Base-by-base conservation (phyloP, 495 filamentous ascomycete genomes). In the Penicillium herquei region DNA sequence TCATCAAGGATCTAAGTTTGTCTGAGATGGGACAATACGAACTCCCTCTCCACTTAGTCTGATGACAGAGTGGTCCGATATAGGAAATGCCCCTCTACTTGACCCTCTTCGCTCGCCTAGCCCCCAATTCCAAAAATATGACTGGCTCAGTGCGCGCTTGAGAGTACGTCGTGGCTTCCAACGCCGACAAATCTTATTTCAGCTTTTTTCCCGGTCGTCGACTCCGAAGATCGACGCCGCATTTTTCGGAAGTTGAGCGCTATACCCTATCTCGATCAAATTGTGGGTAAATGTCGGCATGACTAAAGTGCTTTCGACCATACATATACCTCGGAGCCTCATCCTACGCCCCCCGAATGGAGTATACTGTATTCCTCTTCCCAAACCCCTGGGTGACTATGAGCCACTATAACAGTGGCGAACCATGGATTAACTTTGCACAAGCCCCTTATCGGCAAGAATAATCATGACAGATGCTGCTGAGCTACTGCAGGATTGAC, bases 341-440 rank as follows among this genome's bases (percentile, higher is more conserved):
- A 44, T 13, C 52, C 50, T 45, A 9, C 21, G 18, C 17, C 21
- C 17, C 35, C 55, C 43, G 13, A 34, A 56, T 41, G 8, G 46
- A 34, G 52, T 42, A 52, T 47, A 51, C 12, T 17, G 39, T 53
- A 11, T 13, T 47, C 21, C 13, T 12, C 26, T 47, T 39, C 34
- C 39, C 49, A 52, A n/a, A 43, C 35, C 16, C 34, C 21, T 17
- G 26, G 18, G 32, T 34, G 42, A 51, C 49, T 31, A 46, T 44
- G 26, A 57, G 56, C 33, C 35, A 32, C 44, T 50, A 40, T 48
- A 41, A 21, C 39, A 32, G 46, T 44, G 18, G 42, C 18, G 43
- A 54, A 55, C 54, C 54, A 51, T 52, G 53, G 50, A 54, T 54
- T 10, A 40, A 13, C 44, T 44, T 53, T 33, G 35, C 41, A 34